Evolutionary conservation across 2,329 filamentous ascomycete genomes (phyloP).

Genomic region (Thielaviopsis musarum): DNA sequence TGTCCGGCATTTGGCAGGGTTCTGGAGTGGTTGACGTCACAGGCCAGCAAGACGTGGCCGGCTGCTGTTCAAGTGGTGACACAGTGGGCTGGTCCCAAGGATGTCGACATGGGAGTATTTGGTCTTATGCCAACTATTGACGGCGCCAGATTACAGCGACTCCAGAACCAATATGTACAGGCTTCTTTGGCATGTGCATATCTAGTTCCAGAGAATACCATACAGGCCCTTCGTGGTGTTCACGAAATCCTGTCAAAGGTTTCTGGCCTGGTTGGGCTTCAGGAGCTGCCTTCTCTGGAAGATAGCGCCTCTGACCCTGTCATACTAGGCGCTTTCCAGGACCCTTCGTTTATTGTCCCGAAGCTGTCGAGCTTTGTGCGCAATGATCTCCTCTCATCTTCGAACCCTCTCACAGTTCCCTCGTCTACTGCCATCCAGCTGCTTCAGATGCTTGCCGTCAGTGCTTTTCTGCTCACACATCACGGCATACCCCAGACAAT

Average conservation of each 20-base stretch:
- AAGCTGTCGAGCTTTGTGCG: constrained; percentile 20
- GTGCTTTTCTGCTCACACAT: constrained; percentile 38
- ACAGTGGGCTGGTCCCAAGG: constrained; percentile 57
- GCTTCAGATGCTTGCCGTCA: constrained; percentile 29
- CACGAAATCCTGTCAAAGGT: constrained; percentile 11
- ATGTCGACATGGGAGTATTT: constrained; percentile 50
- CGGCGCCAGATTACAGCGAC: constrained; percentile 39
- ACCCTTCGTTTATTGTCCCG: constrained; percentile 13
- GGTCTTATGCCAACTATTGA: constrained; percentile 35
- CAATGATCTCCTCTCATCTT: constrained; percentile 13
- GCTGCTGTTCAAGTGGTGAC: constrained; percentile 46
- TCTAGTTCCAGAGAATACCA: constrained; percentile 40
- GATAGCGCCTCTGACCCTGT: constrained; percentile 12
- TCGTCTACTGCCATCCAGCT: constrained; percentile 4
- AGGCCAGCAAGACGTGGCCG: constrained; percentile 42
- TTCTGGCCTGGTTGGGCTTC: constrained; percentile 36
- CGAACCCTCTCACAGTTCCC: constrained; percentile 5
- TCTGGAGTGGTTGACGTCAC: constrained; percentile 47
- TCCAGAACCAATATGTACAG: constrained; percentile 49
- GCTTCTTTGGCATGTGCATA: constrained; percentile 53
- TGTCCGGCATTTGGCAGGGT: constrained; percentile 52
- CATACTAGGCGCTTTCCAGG: constrained; percentile 13
- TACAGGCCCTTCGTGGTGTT: constrained; percentile 31
- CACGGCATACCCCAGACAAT: constrained; percentile 33
- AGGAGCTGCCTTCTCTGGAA: constrained; percentile 35